Evolutionary conservation across 768 basidiomycete species (phyloP).

Genomic region (Macrolepiota dolichaula): DNA sequence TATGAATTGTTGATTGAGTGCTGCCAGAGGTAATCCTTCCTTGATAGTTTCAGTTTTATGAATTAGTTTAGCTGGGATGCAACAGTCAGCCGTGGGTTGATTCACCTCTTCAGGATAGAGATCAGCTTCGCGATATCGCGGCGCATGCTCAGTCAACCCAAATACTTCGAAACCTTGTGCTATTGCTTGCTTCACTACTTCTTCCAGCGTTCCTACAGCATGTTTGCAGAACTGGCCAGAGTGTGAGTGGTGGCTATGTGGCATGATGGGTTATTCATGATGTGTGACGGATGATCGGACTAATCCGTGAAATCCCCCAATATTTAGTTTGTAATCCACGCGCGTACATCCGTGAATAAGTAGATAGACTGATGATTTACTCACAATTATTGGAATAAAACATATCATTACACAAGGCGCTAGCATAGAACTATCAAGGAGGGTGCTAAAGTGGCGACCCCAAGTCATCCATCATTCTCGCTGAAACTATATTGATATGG

Average conservation of each 20-base stretch:
- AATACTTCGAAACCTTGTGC: constrained; percentile 74
- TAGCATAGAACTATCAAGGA: too few relatives aligned
- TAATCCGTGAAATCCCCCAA: background rate
- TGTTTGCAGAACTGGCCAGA: constrained; percentile 95
- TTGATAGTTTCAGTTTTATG: constrained; percentile 25
- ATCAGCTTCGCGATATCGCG: constrained; percentile 77
- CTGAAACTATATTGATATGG: too few relatives aligned
- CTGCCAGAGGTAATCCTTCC: constrained; percentile 49
- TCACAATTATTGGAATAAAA: too few relatives aligned
- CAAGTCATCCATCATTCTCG: too few relatives aligned
- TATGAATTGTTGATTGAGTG: constrained; percentile 63
- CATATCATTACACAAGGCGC: too few relatives aligned
- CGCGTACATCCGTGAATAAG: too few relatives aligned
- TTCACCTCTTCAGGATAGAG: constrained; percentile 95
- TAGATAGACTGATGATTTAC: too few relatives aligned
- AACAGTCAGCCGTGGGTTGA: background rate
- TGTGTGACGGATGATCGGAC: background rate
- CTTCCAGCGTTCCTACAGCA: constrained; percentile 75
- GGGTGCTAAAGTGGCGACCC: too few relatives aligned
- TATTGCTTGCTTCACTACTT: constrained; percentile 81
- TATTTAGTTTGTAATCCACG: too few relatives aligned
- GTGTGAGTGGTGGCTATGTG: constrained; percentile 84
- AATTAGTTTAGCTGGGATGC: too few relatives aligned
- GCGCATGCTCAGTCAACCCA: constrained; percentile 91
- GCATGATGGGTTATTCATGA: constrained; percentile 29